Evolutionary conservation across 257 asterid genomes (phyloP).

Genomic region (Penstemon barbatus): DNA sequence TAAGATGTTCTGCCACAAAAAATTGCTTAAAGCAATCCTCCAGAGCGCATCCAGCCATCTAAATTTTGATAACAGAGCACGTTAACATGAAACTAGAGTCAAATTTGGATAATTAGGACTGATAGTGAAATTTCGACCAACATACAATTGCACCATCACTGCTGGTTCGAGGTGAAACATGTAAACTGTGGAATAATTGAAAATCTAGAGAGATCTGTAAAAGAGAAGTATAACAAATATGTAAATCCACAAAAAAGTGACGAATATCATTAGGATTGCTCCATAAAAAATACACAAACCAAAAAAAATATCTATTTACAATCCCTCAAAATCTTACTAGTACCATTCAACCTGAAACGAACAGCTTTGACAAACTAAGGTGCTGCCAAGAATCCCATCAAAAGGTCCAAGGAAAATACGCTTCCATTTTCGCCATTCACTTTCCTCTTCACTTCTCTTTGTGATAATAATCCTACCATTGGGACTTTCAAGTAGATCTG

Average conservation of each 20-base stretch:
- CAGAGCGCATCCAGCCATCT: slow-evolving; percentile 76
- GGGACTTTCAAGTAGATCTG: slow-evolving; percentile 52
- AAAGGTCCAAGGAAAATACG: slow-evolving; percentile 78
- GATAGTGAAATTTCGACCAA: slow-evolving; percentile 15
- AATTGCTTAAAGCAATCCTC: slow-evolving; percentile 69
- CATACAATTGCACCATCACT: slow-evolving; percentile 64
- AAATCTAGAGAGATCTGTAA: slow-evolving; percentile 79
- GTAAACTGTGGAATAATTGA: slow-evolving; percentile 79
- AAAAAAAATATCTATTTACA: too few species aligned
- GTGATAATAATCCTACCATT: slow-evolving; percentile 49
- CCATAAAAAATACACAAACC: neutral
- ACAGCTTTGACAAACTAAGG: slow-evolving; percentile 78
- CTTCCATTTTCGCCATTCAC: slow-evolving; percentile 67
- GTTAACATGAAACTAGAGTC: slow-evolving; percentile 25
- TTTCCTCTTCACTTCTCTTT: slow-evolving; percentile 39
- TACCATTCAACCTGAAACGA: slow-evolving; percentile 92
- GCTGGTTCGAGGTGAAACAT: slow-evolving; percentile 57
- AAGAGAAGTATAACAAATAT: slow-evolving; percentile 11
- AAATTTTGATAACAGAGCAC: slow-evolving; percentile 24
- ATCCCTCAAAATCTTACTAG: slow-evolving; percentile 37
- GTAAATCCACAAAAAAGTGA: slow-evolving; percentile 9
- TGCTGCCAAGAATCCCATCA: slow-evolving; percentile 81
- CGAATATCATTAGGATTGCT: slow-evolving; percentile 10
- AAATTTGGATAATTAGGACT: slow-evolving; percentile 8
- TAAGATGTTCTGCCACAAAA: slow-evolving; percentile 67